Base-by-base conservation (phyloP, 2,329 filamentous ascomycete genomes). In the Colletotrichum salicis region DNA sequence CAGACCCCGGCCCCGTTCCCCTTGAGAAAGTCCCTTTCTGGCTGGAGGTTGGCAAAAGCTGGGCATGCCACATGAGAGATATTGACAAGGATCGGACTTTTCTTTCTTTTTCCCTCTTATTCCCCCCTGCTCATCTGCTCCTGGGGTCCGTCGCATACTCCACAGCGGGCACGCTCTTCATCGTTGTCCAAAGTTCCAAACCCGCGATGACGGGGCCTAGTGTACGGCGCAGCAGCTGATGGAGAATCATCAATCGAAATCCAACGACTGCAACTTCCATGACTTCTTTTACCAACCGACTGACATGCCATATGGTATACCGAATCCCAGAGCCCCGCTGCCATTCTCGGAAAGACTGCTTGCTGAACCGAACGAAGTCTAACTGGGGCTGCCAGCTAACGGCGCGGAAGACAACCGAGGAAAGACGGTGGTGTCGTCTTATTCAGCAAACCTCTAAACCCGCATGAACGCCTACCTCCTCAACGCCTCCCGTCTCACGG, bases 31-130 rank as follows among this genome's bases (percentile, higher is more conserved):
- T 31, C 27, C 64, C 64, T 52, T 54, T 41, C 64, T 22, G 33
- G 41, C 64, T 68, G 35, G 57, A 37, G 31, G 37, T 29, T 48
- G 69, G 35, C 41, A 48, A 48, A 48, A 48, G 41, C 41, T 48
- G 19, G 15, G 37, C 45, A 27, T 62, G 45, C 64, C 64, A 71
- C 41, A 59, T 55, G 69, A 41, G 48, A 37, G 24, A 31, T 71
- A 64, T 68, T 54, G 65, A 56, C 69, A 71, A 55, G 65, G 65
- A 69, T 69, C 22, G 58, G 41, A 27, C 35, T 64, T 55, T 60
- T 37, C 52, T 58, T 59, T n/a, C 22, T 45, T 33, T 48, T 6
- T 48, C 41, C n/a, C 41, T 48, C 41, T 11, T 7, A 3, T 5
- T 8, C 10, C 6, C 35, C 48, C 67, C 35, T 70, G 67, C 29